Evolutionary conservation across 768 basidiomycete species (phyloP), one percentile per base, ranked within the genome.

Genomic region (Calocera cornea): DNA sequence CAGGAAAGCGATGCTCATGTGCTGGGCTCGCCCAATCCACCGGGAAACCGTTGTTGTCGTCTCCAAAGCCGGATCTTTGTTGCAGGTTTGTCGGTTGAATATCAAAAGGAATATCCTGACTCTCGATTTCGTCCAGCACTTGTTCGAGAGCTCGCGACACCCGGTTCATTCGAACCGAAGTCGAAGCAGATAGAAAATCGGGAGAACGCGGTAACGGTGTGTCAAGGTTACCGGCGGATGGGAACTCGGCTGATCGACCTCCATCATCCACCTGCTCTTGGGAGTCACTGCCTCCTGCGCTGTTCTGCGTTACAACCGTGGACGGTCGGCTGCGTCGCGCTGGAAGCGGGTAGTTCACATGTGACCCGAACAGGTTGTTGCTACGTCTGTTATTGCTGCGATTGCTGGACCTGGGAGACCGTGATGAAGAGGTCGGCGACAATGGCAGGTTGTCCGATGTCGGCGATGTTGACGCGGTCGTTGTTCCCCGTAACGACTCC

Each of bases 341-440:
- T 11, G 54, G 54, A 31, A 60, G 54, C 14, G 54, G 54, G 22
- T 60, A 60, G 22, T 60, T 27, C 14, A 60, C 54, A 31, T 31
- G 54, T 19, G 90, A 92, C 60, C 89, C 87, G 70, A 92, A 92
- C 64, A 93, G 79, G 73, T 92, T 92, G 75, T 92, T 92, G 79
- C 89, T 91, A 75, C 88, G 88, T 54, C 90, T 92, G 75, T 92
- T 92, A 79, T 88, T 91, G 75, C 89, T 88, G 54, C 90, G 84
- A 77, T 88, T 87, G 67, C 80, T 78, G 41, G 83, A 83, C 36
- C 83, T 80, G 64, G 65, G 41, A 24, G 69, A 64, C n/a, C 74
- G 72, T 67, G 81, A 78, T 71, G 76, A 70, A 70, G 83, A 69
- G 66, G 76, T 76, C 38, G 70, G 49, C 12, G 68, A 66, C 5